Base-by-base conservation (phyloP, 148 eudicot species). In the Camellia lanceoleosa region DNA sequence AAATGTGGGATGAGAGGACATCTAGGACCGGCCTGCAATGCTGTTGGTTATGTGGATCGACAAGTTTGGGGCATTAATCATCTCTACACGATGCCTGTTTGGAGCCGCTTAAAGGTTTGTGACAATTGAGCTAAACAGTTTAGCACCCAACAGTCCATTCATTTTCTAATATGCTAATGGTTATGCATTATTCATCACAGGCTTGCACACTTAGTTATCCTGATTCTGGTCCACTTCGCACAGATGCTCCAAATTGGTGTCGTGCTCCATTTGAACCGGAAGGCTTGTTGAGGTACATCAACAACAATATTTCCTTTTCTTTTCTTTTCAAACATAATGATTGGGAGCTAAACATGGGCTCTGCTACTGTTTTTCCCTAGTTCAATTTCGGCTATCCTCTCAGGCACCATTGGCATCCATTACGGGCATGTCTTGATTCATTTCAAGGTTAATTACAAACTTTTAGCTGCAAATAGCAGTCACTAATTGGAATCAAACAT, bases 1-100 rank as follows among this genome's bases (percentile, higher is more conserved):
- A 89, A 89, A 78, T 89, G 91, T 78, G 91, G 89, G 77, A 86
- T 86, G 91, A 81, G 89, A 83, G 91, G 91, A 59, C 91, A 89
- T 83, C 56, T 89, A 14, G 91, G 91, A 77, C 91, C 91, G 2
- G 91, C 85, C 2, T 89, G 91, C 65, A 89, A 89, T 68, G 89
- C 91, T 10, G 91, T 86, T 62, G 91, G 91, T 44, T 86, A 83
- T 68, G 86, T 89, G 15, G 91, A 89, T 81, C 76, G 91, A 81
- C 75, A 73, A 85, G 91, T 89, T 23, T 89, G 89, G 91, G 91
- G 91, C 4, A 71, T 89, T 80, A 86, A 89, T 80, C 91, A 89
- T 81, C 85, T 89, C 6, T 89, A 86, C 70, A 0, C 44, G 1
- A 46, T 49, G 51, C 91, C 91, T 13, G 87, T 83, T 54, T 89